These are phyloP conservation scores for Cutaneotrichosporon sp. DNA, from an alignment of 1,284 basidiomycete genomes.

Conservation along the genomic window DNA sequence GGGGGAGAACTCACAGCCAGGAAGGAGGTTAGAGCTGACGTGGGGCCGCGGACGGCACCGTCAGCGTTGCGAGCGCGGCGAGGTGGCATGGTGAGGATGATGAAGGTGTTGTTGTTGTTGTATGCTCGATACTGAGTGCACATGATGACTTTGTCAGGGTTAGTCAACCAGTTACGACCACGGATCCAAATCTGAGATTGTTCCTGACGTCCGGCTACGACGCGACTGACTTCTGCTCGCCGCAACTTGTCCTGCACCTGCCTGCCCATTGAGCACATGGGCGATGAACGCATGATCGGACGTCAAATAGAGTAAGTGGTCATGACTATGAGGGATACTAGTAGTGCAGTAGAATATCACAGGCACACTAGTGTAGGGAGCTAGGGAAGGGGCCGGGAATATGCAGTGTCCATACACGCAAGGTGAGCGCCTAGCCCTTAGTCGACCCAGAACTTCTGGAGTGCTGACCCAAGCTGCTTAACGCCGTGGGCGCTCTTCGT, in stretches of 20 bases:
- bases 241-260: not conserved
- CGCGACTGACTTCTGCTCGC: constrained; percentile 3
- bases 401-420: constrained; percentile 7
- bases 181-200: not conserved
- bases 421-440: constrained; percentile 17
- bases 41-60: constrained; percentile 70
- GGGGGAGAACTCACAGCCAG: constrained; percentile 62
- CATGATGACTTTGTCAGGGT: constrained; percentile 10
- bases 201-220: not conserved
- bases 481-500: constrained; percentile 40
- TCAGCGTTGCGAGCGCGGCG: constrained; percentile 5
- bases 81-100: not conserved
- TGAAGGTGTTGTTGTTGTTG: not conserved
- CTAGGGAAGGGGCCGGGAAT: not conserved
- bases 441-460: constrained; percentile 50
- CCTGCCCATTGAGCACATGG: not conserved
- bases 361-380: not conserved
- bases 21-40: constrained; percentile 88
- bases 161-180: constrained; percentile 10
- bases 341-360: constrained; percentile 2
- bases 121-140: not conserved
- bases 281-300: constrained; percentile 8
- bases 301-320: constrained; percentile 8
- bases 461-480: constrained; percentile 39
- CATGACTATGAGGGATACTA: not conserved